Evolutionary conservation across 768 basidiomycete genomes (phyloP), one percentile per base, ranked within the genome.

Genomic region (Tubosaeta sp.): DNA sequence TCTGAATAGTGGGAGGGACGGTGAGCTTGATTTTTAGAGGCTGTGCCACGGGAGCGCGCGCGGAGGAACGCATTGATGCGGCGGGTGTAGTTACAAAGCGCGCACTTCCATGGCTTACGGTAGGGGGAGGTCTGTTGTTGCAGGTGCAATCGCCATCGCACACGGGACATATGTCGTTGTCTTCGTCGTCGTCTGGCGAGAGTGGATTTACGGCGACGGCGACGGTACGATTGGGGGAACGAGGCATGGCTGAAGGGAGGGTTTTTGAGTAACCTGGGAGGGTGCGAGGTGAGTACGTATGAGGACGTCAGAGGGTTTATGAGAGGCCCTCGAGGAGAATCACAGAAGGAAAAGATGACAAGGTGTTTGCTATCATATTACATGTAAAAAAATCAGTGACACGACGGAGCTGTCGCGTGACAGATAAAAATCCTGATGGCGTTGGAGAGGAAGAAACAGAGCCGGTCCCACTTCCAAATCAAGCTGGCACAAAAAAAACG

Each of bases 141-240:
- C 89, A 91, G 27, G 86, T 90, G 75, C 89, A 92, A 64, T 88
- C 84, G 64, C 86, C 84, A 76, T 91, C 90, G 87, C 89, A 92
- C 57, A 91, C 87, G 8, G 88, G 89, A 69, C 89, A 92, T 50
- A 91, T 89, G 67, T 90, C 85, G 80, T 81, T 80, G 77, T 88
- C 86, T 65, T 90, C 89, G 70, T 87, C 84, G 73, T 83, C 81
- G 70, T 78, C 74, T 53, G 46, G 62, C 46, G 63, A 58, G 58
- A 59, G 55, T 58, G 35, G 60, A 60, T 61, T 72, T 70, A 61
- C 69, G 67, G 61, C 65, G 70, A 64, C 72, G 74, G 68, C 79
- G 74, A 77, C 72, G 75, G 82, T 84, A 83, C 81, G 73, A 74
- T 80, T 71, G 76, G 80, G 77, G 81, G 82, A 71, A 81, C 75